phyloP scores from a whole-genome alignment of 169 alveolate species.

The Babesia ovis region DNA sequence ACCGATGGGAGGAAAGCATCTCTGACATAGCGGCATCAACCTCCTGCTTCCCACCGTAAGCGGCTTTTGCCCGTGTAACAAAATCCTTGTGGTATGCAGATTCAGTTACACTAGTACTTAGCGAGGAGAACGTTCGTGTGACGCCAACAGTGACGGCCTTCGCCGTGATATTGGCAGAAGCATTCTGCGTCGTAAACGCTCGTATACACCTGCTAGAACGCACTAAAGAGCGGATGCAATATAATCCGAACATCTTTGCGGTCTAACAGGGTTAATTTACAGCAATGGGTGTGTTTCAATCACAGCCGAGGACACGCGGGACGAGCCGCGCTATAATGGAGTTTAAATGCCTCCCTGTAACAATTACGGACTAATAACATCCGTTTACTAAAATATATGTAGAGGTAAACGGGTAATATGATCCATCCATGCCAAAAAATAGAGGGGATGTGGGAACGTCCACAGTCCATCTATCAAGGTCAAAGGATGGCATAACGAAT shows the following conservation, averaged over 20 bases:
- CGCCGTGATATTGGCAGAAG: neutral
- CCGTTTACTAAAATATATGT: neutral
- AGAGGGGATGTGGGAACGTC: neutral
- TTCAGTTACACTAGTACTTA: slow-evolving; percentile 30
- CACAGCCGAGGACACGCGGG: no score
- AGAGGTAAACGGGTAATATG: neutral
- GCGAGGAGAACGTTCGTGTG: slow-evolving; percentile 2
- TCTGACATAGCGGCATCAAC: slow-evolving; percentile 57
- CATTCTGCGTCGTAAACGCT: neutral
- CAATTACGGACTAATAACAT: neutral
- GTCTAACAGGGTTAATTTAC: neutral
- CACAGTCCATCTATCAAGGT: neutral
- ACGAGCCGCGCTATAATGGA: no score
- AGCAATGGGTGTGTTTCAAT: no score
- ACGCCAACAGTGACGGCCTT: neutral
- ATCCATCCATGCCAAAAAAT: neutral
- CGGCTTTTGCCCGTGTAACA: slow-evolving; percentile 29
- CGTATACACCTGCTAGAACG: neutral
- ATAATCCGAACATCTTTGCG: neutral
- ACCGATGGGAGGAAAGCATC: slow-evolving; percentile 18
- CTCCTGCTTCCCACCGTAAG: slow-evolving; percentile 38
- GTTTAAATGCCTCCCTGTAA: no score
- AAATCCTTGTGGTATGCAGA: slow-evolving; percentile 9
- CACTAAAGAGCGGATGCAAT: slow-evolving; percentile 12
- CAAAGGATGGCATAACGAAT: neutral